A percentile compares a stretch with the other conserved stretches of the same genome.
Evolutionary conservation across 345 rosid genomes (phyloP).

Genomic region (Combretum micranthum): DNA sequence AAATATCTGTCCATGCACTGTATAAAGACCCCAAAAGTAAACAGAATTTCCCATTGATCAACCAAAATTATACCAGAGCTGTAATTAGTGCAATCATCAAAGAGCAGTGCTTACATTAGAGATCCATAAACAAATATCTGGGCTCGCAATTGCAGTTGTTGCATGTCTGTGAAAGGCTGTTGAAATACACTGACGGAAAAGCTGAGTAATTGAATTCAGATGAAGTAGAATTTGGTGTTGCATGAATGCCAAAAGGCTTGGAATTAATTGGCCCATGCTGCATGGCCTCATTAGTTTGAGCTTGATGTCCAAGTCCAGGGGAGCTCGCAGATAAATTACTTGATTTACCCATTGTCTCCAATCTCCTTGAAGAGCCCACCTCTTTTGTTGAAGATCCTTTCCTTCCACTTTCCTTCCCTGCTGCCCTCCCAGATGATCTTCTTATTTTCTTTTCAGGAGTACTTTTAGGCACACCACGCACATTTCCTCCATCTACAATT

Average conservation of each 20-base stretch:
- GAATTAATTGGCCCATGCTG: conserved; percentile 37
- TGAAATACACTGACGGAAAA: conserved; percentile 47
- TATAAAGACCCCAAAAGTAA: no score
- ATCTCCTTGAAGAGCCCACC: conserved; percentile 25
- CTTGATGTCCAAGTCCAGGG: conserved; percentile 35
- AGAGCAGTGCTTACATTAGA: conserved; percentile 59
- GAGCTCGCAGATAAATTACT: conserved; percentile 32
- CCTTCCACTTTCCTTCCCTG: conserved; percentile 51
- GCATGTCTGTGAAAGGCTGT: conserved; percentile 94
- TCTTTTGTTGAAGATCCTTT: conserved; percentile 41
- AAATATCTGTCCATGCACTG: no score
- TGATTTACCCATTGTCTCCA: conserved; percentile 44
- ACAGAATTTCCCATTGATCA: no score
- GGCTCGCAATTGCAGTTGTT: conserved; percentile 98
- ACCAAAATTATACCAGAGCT: no score
- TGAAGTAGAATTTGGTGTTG: conserved; percentile 42
- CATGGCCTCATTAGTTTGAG: conserved; percentile 58
- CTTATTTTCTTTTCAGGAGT: conserved; percentile 68
- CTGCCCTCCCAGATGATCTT: conserved; percentile 48
- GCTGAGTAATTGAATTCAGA: conserved; percentile 64
- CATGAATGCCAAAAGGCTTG: conserved; percentile 48
- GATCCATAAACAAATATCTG: conserved; percentile 99
- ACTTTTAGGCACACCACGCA: conserved; percentile 35
- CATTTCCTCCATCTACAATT: conserved; percentile 24
- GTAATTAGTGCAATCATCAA: neutral